These are phyloP conservation scores for Paecilomyces dactylethromorphus DNA, from an alignment of 2,329 filamentous ascomycete species.

Conservation along the genomic window DNA sequence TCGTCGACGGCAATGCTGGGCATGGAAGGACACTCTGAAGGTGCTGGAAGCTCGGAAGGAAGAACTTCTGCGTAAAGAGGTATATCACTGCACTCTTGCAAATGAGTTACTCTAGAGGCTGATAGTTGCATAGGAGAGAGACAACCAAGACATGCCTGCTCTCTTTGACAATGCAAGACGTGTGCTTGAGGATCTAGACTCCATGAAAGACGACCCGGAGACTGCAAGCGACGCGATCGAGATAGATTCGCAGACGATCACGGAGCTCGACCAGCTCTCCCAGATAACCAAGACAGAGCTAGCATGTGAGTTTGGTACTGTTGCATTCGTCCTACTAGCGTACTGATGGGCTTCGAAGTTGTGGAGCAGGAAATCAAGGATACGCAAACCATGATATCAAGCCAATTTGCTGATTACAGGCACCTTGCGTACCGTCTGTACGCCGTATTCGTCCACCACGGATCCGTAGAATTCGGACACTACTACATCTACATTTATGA, in stretches of 20 bases:
- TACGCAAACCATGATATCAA: conserved; percentile 44
- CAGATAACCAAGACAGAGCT: conserved; percentile 42
- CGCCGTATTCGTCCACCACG: conserved; percentile 84
- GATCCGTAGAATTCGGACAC: conserved; percentile 65
- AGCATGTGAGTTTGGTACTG: conserved; percentile 24
- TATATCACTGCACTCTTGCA: conserved; percentile 11
- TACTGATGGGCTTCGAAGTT: conserved; percentile 12
- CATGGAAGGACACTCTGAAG: conserved; percentile 59
- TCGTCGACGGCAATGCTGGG: conserved; percentile 66
- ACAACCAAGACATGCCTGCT: conserved; percentile 22
- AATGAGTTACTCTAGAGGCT: conserved; percentile 13
- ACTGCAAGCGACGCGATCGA: conserved; percentile 33
- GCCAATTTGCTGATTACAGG: conserved; percentile 58
- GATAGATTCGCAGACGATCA: conserved; percentile 35
- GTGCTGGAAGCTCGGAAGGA: conserved; percentile 44
- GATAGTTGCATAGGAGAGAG: conserved; percentile 11
- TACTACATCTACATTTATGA: conserved; percentile 98
- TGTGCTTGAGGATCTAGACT: conserved; percentile 38
- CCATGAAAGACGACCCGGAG: conserved; percentile 26
- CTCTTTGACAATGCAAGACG: conserved; percentile 30
- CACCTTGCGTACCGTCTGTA: conserved; percentile 74
- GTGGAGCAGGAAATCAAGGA: conserved; percentile 43
- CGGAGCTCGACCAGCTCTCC: conserved; percentile 40
- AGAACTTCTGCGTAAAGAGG: conserved; percentile 34
- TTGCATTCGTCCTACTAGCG: background rate